Conservation (phyloP, 305 asterid genomes). For the Salvia sclarea region DNA sequence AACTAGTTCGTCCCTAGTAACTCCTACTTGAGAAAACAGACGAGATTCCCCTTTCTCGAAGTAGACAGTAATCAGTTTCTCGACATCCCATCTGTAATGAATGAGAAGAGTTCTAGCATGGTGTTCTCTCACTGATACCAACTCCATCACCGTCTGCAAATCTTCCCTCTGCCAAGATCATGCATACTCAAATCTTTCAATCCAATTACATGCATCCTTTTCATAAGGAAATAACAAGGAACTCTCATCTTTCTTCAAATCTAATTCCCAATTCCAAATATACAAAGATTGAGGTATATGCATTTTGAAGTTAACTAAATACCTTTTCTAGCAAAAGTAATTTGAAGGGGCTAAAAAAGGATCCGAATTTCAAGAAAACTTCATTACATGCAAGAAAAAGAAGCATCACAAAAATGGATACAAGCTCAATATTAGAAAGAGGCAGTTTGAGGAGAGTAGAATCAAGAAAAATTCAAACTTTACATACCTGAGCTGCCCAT, state of each 20-base stretch:
- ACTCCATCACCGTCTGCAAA: conserved; percentile 79
- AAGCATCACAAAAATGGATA: conserved; percentile 3
- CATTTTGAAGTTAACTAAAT: neutral
- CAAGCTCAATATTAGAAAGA: too few species aligned
- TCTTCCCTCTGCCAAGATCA: conserved; percentile 70
- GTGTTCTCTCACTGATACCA: conserved; percentile 79
- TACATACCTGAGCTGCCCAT: conserved; percentile 84
- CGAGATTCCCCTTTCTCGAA: conserved; percentile 74
- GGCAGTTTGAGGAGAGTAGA: neutral
- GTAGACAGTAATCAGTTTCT: conserved; percentile 59
- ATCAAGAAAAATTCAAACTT: neutral
- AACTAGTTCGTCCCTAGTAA: conserved; percentile 42
- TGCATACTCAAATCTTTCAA: conserved; percentile 19
- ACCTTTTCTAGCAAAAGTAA: neutral
- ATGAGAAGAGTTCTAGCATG: conserved; percentile 91
- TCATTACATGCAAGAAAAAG: neutral
- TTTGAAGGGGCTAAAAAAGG: neutral
- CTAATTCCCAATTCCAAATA: neutral
- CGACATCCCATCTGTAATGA: conserved; percentile 89
- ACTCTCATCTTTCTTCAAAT: neutral
- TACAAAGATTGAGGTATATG: neutral
- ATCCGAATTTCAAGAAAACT: conserved; percentile 15
- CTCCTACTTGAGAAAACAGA: conserved; percentile 79
- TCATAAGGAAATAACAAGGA: neutral
- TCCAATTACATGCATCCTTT: neutral